Conservation (phyloP, 257 asterid species). For the Cruciata laevipes region DNA sequence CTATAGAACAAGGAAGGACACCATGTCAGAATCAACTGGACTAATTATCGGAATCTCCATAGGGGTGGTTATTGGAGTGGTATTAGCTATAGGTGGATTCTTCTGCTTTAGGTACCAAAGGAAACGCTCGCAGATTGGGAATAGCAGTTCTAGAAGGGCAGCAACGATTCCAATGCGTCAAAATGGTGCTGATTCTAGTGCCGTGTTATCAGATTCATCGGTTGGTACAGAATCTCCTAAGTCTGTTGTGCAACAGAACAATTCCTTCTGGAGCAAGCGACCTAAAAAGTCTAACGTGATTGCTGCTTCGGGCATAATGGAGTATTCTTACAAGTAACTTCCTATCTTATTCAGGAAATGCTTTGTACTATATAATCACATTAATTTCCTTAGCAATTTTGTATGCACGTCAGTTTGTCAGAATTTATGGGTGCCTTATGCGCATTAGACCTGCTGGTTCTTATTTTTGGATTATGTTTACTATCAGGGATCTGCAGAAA, state of each 20-base stretch:
- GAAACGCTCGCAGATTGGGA: conserved; percentile 61
- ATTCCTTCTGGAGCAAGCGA: conserved; percentile 52
- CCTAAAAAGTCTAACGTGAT: conserved; percentile 48
- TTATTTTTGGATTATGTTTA: conserved; percentile 18
- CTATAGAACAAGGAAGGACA: conserved; percentile 30
- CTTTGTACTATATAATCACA: neutral
- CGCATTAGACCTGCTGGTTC: neutral
- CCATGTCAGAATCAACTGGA: conserved; percentile 59
- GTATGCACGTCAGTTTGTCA: neutral
- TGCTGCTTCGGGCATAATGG: conserved; percentile 73
- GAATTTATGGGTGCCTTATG: neutral
- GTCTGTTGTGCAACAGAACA: conserved; percentile 36
- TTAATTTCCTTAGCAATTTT: neutral
- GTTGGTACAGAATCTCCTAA: conserved; percentile 70
- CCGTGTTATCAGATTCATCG: conserved; percentile 69
- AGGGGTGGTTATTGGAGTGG: conserved; percentile 80
- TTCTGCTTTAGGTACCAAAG: conserved; percentile 54
- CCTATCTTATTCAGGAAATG: conserved; percentile 5
- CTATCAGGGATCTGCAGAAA: conserved; percentile 82
- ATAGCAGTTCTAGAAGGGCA: conserved; percentile 77
- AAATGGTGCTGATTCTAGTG: conserved; percentile 66
- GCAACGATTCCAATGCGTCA: conserved; percentile 63
- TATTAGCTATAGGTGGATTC: conserved; percentile 58
- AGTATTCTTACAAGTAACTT: conserved; percentile 76
- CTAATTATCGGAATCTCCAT: conserved; percentile 70